Evolutionary conservation across 2,329 filamentous ascomycete species (phyloP).

Genomic region (Dothideomycetes sp.): DNA sequence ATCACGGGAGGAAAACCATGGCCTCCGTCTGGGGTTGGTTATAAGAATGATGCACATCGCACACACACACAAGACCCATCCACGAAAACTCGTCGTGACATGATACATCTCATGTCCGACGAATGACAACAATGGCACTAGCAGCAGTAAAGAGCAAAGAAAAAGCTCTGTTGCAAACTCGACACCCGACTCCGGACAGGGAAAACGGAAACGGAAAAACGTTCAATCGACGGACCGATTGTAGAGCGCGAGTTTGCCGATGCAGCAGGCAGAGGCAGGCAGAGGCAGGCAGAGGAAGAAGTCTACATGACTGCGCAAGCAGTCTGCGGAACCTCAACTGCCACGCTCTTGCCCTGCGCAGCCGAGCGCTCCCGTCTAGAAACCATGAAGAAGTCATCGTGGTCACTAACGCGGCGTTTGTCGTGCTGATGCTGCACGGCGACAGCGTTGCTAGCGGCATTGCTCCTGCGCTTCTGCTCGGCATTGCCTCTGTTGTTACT

Average conservation of each 20-base stretch:
- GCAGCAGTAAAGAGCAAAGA: neutral
- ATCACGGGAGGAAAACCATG: conserved; percentile 18
- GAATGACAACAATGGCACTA: too few relatives aligned
- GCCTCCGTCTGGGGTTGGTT: conserved; percentile 6
- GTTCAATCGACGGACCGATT: neutral
- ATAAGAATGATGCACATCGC: too few relatives aligned
- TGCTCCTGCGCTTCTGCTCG: too few relatives aligned
- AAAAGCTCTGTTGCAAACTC: neutral
- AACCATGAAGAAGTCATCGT: neutral
- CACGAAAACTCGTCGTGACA: too few relatives aligned
- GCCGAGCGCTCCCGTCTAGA: neutral
- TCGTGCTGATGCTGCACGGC: too few relatives aligned
- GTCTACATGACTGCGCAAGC: neutral
- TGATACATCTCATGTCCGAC: too few relatives aligned
- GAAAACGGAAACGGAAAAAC: neutral
- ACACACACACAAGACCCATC: too few relatives aligned
- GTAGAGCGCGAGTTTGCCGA: too few relatives aligned
- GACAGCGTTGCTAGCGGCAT: too few relatives aligned
- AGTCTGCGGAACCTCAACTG: neutral
- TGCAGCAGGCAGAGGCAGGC: too few relatives aligned
- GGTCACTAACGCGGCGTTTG: too few relatives aligned
- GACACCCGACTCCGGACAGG: neutral
- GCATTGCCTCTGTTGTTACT: neutral
- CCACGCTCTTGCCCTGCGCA: neutral
- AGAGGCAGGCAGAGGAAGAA: neutral